Percentiles rank a stretch among this genome's conserved stretches.
Conservation (phyloP, 768 basidiomycete species). For the Lactarius indigo region DNA sequence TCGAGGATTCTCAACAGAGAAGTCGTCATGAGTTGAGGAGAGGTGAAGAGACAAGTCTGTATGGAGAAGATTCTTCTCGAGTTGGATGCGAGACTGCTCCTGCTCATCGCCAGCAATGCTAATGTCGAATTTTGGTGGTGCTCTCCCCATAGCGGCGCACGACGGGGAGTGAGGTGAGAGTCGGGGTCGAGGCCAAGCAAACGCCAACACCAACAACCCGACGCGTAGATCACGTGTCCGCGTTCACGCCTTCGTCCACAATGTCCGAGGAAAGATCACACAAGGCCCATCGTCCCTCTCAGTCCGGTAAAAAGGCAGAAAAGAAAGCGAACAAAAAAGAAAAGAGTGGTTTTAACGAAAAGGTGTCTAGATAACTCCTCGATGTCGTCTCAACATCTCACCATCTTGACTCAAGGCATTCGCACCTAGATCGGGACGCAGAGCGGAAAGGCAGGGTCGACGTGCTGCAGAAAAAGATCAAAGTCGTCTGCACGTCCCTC, state of each 20-base stretch:
- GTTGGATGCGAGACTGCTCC: slow-evolving; percentile 71
- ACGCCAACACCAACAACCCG: slow-evolving; percentile 10
- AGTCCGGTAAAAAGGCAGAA: slow-evolving; percentile 69
- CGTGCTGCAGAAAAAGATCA: slow-evolving; percentile 93
- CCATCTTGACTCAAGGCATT: slow-evolving; percentile 59
- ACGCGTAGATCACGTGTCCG: slow-evolving; percentile 23
- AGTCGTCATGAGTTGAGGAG: slow-evolving; percentile 47
- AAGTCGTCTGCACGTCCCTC: slow-evolving; percentile 91
- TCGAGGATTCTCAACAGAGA: slow-evolving; percentile 65
- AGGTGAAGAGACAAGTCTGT: slow-evolving; percentile 70
- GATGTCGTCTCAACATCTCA: slow-evolving; percentile 4
- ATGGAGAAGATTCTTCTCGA: slow-evolving; percentile 74
- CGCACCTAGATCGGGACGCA: slow-evolving; percentile 84
- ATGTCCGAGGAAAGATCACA: slow-evolving; percentile 61
- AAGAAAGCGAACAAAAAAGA: slow-evolving; percentile 74
- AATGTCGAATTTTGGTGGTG: slow-evolving; percentile 35
- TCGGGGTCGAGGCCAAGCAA: neutral
- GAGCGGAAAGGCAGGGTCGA: slow-evolving; percentile 85
- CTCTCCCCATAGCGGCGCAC: slow-evolving; percentile 8
- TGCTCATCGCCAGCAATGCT: slow-evolving; percentile 70
- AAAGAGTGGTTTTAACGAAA: slow-evolving; percentile 83
- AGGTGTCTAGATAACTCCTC: slow-evolving; percentile 46
- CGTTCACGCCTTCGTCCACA: slow-evolving; percentile 7
- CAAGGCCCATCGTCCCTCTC: slow-evolving; percentile 76
- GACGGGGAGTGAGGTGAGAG: neutral